Evolutionary conservation across 495 filamentous ascomycete species (phyloP), one percentile per base, ranked within the genome.

Genomic region (Pyronema domesticum): DNA sequence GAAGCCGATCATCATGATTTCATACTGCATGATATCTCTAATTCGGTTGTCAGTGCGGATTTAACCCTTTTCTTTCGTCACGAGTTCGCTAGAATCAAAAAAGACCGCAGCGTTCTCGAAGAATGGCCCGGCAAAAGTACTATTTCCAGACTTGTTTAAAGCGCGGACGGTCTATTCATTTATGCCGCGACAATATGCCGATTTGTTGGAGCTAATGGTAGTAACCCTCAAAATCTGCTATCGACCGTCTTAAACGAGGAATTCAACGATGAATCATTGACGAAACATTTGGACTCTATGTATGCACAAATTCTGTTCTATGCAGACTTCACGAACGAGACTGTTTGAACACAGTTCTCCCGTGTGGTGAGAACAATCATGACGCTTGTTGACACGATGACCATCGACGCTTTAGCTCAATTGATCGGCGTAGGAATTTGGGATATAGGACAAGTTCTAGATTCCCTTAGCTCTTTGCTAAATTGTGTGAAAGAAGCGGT

Each of bases 161-260:
- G 35, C 40, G 53, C 59, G 23, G 18, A 37, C 36, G 57, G 59
- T n/a, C 46, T 59, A 23, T 61, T 61, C 47, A 57, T 59, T 45
- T 61, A 56, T 49, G 59, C 57, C 44, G 46, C 57, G 37, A 61
- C 59, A 1, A 39, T 45, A 48, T 61, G 57, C 40, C 57, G 59
- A 10, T 61, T 61, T 46, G 47, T 61, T 49, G 43, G 19, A 55
- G 15, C 19, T 11, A 23, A 17, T 13, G 4, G 37, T 51, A 8
- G 8, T 42, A 13, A 37, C 11, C 18, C 13, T n/a, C n/a, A n/a
- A n/a, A 39, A 37, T 13, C 10, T 13, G 5, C 46, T 49, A 11
- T 7, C 14, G 10, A 5, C 35, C 6, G 46, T 49, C 10, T 34
- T 49, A 7, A 6, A 49, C 6, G 46, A 49, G 7, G 9, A 7